Percentiles rank a stretch among this genome's conserved stretches.
These are phyloP conservation scores for Sorghum bicolor DNA, from an alignment of 176 grass and related monocot genomes.

Conservation along the genomic window DNA sequence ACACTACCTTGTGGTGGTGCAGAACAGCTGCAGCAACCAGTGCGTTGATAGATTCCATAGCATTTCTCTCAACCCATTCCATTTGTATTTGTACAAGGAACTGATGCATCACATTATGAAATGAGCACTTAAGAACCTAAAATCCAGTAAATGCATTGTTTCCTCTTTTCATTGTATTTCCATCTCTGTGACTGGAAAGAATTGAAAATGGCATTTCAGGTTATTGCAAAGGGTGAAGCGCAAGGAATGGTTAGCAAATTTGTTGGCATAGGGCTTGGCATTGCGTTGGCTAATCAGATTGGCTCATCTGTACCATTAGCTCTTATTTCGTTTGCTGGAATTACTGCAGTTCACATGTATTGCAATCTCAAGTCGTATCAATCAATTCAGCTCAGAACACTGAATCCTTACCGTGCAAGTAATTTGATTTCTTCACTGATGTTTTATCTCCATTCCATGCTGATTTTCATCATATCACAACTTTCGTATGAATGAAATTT, in stretches of 20 bases:
- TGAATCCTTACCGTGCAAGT: conserved; percentile 97
- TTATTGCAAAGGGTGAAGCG: conserved; percentile 99
- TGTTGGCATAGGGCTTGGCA: conserved; percentile 82
- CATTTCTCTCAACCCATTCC: background rate
- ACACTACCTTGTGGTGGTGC: background rate
- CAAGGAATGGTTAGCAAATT: conserved; percentile 99
- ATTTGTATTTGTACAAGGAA: background rate
- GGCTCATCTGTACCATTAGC: conserved; percentile 84
- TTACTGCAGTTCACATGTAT: conserved; percentile 94
- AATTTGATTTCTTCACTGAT: conserved; percentile 42
- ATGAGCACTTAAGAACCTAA: background rate
- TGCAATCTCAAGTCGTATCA: conserved; percentile 97
- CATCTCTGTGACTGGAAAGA: background rate
- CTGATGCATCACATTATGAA: background rate
- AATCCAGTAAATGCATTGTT: conserved; percentile 4
- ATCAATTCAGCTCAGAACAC: conserved; percentile 86
- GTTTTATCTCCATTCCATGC: background rate
- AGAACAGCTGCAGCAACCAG: background rate
- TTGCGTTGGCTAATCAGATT: conserved; percentile 72
- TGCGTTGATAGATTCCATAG: background rate
- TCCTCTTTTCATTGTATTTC: background rate
- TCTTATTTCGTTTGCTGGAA: conserved; percentile 77
- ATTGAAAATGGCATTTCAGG: conserved; percentile 46
- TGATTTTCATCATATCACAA: conserved; percentile 27
- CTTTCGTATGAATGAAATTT: conserved; percentile 5